Evolutionary conservation across 2,329 filamentous ascomycete genomes (phyloP).

Genomic region (Botrytis sinoallii): DNA sequence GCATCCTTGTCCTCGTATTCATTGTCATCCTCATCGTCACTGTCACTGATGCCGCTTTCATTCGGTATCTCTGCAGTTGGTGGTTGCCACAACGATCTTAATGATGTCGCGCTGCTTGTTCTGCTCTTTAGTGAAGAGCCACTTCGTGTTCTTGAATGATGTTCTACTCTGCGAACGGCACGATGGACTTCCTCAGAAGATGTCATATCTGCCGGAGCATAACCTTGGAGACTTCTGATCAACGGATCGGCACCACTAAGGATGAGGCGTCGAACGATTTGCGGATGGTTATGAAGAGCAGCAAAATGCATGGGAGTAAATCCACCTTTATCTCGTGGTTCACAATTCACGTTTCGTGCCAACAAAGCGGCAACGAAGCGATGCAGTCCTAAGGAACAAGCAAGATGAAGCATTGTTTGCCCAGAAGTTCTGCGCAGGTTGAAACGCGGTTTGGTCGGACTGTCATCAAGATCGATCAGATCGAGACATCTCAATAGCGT

Average conservation of each 20-base stretch:
- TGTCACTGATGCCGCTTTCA: constrained; percentile 43
- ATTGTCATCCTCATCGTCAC: constrained; percentile 44
- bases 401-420: constrained; percentile 78
- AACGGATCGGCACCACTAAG: constrained; percentile 69
- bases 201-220: constrained; percentile 69
- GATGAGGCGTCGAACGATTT: constrained; percentile 74
- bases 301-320: constrained; percentile 83
- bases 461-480: constrained; percentile 74
- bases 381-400: constrained; percentile 70
- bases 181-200: constrained; percentile 61
- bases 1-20: constrained; percentile 41
- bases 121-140: constrained; percentile 57
- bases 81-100: constrained; percentile 65
- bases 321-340: constrained; percentile 72
- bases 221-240: constrained; percentile 65
- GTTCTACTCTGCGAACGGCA: constrained; percentile 59
- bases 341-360: constrained; percentile 72
- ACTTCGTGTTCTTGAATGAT: constrained; percentile 65
- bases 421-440: constrained; percentile 65
- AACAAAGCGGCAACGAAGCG: constrained; percentile 75
- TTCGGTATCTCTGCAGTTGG: constrained; percentile 41
- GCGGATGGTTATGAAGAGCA: constrained; percentile 68
- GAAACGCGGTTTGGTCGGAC: constrained; percentile 61
- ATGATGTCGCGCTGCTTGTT: constrained; percentile 64
- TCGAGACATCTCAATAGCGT: constrained; percentile 70